Base-by-base conservation (phyloP, 805 yeast genomes). In the Ogataea salicorniae region DNA sequence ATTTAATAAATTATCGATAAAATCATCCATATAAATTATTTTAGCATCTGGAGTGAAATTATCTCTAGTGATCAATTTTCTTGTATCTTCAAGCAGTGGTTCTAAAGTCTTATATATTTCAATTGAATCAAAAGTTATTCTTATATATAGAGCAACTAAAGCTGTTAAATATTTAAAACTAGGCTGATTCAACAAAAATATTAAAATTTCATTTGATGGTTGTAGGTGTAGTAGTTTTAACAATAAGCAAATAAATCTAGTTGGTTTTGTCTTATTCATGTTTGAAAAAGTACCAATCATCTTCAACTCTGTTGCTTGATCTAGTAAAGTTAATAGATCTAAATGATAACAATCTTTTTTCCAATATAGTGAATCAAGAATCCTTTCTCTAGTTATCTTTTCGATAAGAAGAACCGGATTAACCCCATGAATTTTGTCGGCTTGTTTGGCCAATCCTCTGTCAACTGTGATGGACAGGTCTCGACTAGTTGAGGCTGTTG, bases 141-240 rank as follows among this genome's bases (percentile, higher is more conserved):
- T 63, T 13, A 75, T 63, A 60, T 87, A 91, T n/a, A 85, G 58
- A 33, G 91, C 72, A 0, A 82, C 78, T 46, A 92, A 61, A 1
- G 87, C 84, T 1, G 85, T 79, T 42, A 88, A 64, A 59, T 89
- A 90, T 64, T 88, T 87, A 74, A 91, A 91, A 46, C 83, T 80
- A 43, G 71, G 67, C 56, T 91, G 94, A 2, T 63, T 63, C 13
- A 84, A 66, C 52, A 78, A 74, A 46, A 80, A 74, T 16, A 68
- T 59, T 2, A 87, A 59, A 5, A 87, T 78, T 5, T 80, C 86
- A 11, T 60, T 57, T 1, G 74, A 57, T 0, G 97, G 97, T 51
- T 80, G 80, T 16, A 94, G 64, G 63, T 92, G 95, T 5, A 91
- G 71, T 48, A 92, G 62, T 53, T 92, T 81, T 58, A 88, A 79